Conservation (phyloP, 2,329 filamentous ascomycete species). For the Botrytis squamosa region DNA sequence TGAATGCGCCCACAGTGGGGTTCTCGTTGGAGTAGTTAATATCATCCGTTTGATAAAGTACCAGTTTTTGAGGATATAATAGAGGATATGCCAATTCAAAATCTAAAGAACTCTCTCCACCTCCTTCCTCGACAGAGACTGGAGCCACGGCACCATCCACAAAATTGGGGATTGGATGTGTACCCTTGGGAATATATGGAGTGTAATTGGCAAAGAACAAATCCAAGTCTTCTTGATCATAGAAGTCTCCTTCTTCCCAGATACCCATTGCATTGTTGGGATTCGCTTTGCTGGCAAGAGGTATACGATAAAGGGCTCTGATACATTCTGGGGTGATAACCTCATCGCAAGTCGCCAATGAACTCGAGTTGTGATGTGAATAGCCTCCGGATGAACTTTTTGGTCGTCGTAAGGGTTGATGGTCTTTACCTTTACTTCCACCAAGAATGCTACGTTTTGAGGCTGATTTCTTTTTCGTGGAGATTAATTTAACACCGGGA, state of each 20-base stretch:
- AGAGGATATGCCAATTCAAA: conserved; percentile 48
- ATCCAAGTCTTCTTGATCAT: conserved; percentile 40
- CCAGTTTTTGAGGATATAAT: conserved; percentile 48
- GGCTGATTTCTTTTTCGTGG: conserved; percentile 42
- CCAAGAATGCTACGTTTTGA: conserved; percentile 16
- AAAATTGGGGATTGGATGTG: conserved; percentile 35
- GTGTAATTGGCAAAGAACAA: conserved; percentile 48
- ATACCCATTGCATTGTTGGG: conserved; percentile 51
- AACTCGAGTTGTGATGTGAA: conserved; percentile 14
- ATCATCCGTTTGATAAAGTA: conserved; percentile 46
- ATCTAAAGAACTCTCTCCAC: conserved; percentile 39
- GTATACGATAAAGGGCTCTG: conserved; percentile 51
- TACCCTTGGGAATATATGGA: conserved; percentile 38
- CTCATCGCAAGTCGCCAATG: conserved; percentile 45
- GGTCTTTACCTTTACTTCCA: not conserved
- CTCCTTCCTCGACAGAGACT: conserved; percentile 21
- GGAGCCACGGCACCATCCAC: conserved; percentile 39
- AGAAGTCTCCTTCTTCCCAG: conserved; percentile 50
- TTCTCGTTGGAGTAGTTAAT: conserved; percentile 26
- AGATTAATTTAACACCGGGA: conserved; percentile 40
- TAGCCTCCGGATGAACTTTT: not conserved
- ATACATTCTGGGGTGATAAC: conserved; percentile 58
- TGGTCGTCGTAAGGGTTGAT: conserved; percentile 7
- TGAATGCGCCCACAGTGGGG: conserved; percentile 9
- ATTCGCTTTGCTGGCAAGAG: conserved; percentile 40